These are phyloP conservation scores for Penicillium olsonii DNA, from an alignment of 2,329 filamentous ascomycete species.

Conservation along the genomic window DNA sequence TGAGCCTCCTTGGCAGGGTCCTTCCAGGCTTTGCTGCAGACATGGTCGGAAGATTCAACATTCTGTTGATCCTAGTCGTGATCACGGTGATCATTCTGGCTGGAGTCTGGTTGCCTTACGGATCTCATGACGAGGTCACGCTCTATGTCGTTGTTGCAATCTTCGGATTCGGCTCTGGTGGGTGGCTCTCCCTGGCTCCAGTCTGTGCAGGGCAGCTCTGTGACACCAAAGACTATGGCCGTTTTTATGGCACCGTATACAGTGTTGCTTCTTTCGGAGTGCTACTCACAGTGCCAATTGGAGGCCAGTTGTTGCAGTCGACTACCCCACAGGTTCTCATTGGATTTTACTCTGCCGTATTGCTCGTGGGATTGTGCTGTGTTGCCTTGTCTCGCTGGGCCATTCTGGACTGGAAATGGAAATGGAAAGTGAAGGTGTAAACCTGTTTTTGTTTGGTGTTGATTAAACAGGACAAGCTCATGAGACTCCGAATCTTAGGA, in stretches of 20 bases:
- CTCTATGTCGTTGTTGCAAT: constrained; percentile 50
- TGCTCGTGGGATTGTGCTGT: constrained; percentile 37
- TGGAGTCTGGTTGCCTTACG: constrained; percentile 49
- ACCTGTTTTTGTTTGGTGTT: background rate
- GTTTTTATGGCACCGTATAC: constrained; percentile 52
- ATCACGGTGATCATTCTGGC: constrained; percentile 45
- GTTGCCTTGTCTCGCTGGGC: constrained; percentile 39
- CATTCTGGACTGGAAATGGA: constrained; percentile 40
- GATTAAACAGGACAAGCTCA: no score
- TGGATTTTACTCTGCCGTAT: constrained; percentile 49
- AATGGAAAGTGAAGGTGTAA: constrained; percentile 39
- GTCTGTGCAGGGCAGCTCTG: constrained; percentile 53
- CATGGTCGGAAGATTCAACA: constrained; percentile 49
- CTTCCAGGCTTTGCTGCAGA: constrained; percentile 49
- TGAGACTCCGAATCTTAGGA: no score
- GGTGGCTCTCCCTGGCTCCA: constrained; percentile 48
- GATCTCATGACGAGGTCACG: constrained; percentile 39
- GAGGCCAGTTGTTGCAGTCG: constrained; percentile 49
- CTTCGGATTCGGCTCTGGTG: constrained; percentile 54
- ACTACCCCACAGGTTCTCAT: constrained; percentile 49
- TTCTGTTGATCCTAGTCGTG: constrained; percentile 39
- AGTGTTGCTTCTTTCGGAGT: constrained; percentile 50
- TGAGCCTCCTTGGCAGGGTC: constrained; percentile 47
- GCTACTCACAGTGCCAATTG: constrained; percentile 49
- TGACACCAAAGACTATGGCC: constrained; percentile 49